These are phyloP conservation scores for Phytophthora fragariaefolia DNA, from an alignment of 352 stramenopile genomes.

Conservation along the genomic window DNA sequence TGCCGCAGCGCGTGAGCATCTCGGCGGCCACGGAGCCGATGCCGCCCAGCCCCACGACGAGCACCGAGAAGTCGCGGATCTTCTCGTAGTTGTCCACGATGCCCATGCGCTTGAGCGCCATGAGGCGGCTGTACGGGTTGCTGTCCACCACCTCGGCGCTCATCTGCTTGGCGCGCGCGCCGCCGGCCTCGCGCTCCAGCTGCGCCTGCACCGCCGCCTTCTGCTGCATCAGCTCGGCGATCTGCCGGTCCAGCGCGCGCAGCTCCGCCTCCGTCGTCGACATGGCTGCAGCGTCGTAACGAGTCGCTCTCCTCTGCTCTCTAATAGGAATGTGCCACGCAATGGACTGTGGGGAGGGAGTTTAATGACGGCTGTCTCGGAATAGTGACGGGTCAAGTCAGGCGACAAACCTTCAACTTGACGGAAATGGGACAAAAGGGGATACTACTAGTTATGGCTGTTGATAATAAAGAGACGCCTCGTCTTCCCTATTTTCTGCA, in stretches of 20 bases:
- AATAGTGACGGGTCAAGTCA: too few relatives aligned
- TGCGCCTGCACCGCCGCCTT: constrained; percentile 62
- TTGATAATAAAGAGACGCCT: constrained; percentile 20
- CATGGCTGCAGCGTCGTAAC: constrained; percentile 10
- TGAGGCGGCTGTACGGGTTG: constrained; percentile 91
- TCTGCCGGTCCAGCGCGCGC: constrained; percentile 72
- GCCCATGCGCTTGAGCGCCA: constrained; percentile 92
- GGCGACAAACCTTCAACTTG: too few relatives aligned
- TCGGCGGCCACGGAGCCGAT: constrained; percentile 89
- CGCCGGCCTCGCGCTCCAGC: constrained; percentile 51
- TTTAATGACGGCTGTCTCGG: too few relatives aligned
- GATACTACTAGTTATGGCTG: too few relatives aligned
- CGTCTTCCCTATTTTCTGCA: constrained; percentile 23
- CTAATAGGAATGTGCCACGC: constrained; percentile 14
- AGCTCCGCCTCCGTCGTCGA: constrained; percentile 50
- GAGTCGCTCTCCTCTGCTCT: neutral
- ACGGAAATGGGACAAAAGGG: too few relatives aligned
- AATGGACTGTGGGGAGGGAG: too few relatives aligned
- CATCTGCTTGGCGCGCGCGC: constrained; percentile 57
- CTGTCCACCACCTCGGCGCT: constrained; percentile 83
- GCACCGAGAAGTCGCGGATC: constrained; percentile 82
- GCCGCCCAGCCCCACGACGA: constrained; percentile 86
- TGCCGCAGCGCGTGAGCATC: constrained; percentile 91
- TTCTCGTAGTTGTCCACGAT: constrained; percentile 91
- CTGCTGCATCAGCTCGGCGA: constrained; percentile 77